Evolutionary conservation across 2,329 filamentous ascomycete species (phyloP).

Genomic region (Didymellaceae sp.): DNA sequence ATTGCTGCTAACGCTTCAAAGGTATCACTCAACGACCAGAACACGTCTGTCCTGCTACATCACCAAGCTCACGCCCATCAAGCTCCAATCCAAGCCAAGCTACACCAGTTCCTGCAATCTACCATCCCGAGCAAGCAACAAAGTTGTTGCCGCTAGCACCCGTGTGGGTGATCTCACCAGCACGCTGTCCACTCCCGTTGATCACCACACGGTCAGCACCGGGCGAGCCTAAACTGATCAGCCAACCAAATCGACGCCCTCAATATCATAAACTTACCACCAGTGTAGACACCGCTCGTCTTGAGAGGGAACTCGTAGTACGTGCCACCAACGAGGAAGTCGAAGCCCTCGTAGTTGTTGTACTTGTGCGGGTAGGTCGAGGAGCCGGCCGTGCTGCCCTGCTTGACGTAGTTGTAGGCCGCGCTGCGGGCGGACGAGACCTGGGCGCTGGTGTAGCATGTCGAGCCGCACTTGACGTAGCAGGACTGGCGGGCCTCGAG

Average conservation of each 20-base stretch:
- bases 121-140: constrained; percentile 62
- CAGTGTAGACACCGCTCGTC: constrained; percentile 59
- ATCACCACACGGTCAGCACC: constrained; percentile 72
- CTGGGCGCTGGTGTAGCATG: constrained; percentile 58
- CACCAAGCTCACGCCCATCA: neutral
- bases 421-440: constrained; percentile 59
- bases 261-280: constrained; percentile 50
- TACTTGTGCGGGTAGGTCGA: constrained; percentile 65
- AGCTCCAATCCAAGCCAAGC: neutral
- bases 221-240: constrained; percentile 58
- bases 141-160: constrained; percentile 73
- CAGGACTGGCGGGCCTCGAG: constrained; percentile 51
- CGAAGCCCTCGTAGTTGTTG: constrained; percentile 69
- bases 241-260: neutral
- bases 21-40: constrained; percentile 1
- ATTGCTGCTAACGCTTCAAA: constrained; percentile 5
- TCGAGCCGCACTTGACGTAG: constrained; percentile 61
- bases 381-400: constrained; percentile 47
- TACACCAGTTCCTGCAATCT: constrained; percentile 1
- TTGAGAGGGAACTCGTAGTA: constrained; percentile 70
- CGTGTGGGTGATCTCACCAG: constrained; percentile 73
- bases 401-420: constrained; percentile 59
- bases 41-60: neutral
- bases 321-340: constrained; percentile 62
- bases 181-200: constrained; percentile 62